Evolutionary conservation across 306 rosid species (phyloP).

Genomic region (Acacia crassicarpa): DNA sequence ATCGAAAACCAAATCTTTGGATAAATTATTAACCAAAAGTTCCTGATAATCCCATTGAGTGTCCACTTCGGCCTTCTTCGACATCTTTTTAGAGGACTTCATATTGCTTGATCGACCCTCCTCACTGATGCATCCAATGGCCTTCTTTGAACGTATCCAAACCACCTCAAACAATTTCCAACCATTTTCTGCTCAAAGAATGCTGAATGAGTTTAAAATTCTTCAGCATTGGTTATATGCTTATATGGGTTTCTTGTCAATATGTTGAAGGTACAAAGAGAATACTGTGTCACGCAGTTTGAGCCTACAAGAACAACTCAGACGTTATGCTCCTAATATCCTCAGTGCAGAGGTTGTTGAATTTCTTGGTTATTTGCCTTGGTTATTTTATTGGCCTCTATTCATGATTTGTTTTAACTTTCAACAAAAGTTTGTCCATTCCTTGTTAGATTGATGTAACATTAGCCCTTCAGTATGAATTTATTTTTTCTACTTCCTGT

Average conservation of each 20-base stretch:
- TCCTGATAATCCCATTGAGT: too few species aligned
- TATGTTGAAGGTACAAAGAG: slow-evolving; percentile 72
- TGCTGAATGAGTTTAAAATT: slow-evolving; percentile 2
- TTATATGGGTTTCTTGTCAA: slow-evolving; percentile 27
- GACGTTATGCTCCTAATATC: slow-evolving; percentile 75
- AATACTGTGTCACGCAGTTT: slow-evolving; percentile 52
- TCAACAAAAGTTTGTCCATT: not conserved
- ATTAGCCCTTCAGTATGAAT: not conserved
- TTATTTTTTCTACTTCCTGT: not conserved
- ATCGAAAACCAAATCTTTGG: too few species aligned
- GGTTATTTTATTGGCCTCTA: slow-evolving; percentile 20
- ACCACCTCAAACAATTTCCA: too few species aligned
- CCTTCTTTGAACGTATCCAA: too few species aligned
- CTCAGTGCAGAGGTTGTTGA: slow-evolving; percentile 68
- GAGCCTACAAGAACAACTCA: slow-evolving; percentile 73
- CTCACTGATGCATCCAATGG: too few species aligned
- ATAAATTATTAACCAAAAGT: too few species aligned
- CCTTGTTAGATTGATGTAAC: slow-evolving; percentile 2
- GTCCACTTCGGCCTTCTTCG: too few species aligned
- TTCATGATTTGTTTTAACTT: slow-evolving; percentile 12
- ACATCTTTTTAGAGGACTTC: too few species aligned
- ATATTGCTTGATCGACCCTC: too few species aligned
- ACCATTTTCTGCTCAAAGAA: not conserved
- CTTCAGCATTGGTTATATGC: slow-evolving; percentile 29
- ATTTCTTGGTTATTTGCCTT: slow-evolving; percentile 17